Conservation (phyloP, 306 rosid species). For the Carpinus viminea region DNA sequence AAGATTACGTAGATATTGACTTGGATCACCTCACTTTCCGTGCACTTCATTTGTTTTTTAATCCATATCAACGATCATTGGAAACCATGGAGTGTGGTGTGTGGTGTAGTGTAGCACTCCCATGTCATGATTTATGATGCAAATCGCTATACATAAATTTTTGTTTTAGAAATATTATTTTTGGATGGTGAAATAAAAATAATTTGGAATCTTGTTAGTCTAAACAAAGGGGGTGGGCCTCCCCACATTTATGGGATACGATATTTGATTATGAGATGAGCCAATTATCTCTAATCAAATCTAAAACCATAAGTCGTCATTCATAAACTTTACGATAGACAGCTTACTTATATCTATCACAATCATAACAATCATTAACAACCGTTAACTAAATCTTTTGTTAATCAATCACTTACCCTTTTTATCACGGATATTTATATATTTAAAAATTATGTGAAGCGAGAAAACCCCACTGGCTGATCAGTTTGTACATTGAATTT, state of each 20-base stretch:
- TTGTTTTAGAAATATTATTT: too few species aligned
- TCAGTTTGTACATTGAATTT: constrained; percentile 16
- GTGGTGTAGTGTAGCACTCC: too few species aligned
- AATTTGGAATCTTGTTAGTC: background rate
- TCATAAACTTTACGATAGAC: constrained; percentile 35
- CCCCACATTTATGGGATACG: background rate
- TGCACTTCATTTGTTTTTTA: too few species aligned
- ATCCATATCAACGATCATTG: too few species aligned
- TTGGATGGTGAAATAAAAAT: too few species aligned
- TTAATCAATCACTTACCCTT: constrained; percentile 3
- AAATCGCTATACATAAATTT: too few species aligned
- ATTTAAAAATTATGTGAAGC: background rate
- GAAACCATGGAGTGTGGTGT: too few species aligned
- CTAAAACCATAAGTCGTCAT: constrained; percentile 22
- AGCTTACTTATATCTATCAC: constrained; percentile 18
- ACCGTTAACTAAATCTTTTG: constrained; percentile 33
- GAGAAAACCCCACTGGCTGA: constrained; percentile 2
- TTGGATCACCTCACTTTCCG: too few species aligned
- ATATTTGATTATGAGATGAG: background rate
- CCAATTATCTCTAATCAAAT: constrained; percentile 18
- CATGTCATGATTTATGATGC: too few species aligned
- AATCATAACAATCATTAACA: constrained; percentile 48
- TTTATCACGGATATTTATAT: too few species aligned
- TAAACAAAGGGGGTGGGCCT: constrained; percentile 29
- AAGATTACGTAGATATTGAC: too few species aligned